Evolutionary conservation across 805 yeast species (phyloP).

Genomic region (Wickerhamiella cacticola): DNA sequence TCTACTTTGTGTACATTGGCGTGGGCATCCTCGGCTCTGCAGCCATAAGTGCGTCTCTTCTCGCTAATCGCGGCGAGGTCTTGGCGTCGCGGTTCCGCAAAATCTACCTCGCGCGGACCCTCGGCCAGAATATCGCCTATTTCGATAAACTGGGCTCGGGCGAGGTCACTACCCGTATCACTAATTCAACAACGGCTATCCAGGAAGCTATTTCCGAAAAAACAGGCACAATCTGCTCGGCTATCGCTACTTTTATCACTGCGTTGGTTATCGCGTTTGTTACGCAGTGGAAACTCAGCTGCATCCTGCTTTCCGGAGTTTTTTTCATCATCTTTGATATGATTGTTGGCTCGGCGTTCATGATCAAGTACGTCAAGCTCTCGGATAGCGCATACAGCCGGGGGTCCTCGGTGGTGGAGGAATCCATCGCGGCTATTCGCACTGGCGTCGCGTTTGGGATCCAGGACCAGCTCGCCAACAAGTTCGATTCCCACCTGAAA

Average conservation of each 20-base stretch:
- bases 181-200: conserved; percentile 31
- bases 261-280: conserved; percentile 29
- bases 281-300: conserved; percentile 30
- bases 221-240: conserved; percentile 30
- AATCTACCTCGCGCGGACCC: conserved; percentile 28
- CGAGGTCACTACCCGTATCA: conserved; percentile 34
- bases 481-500: conserved; percentile 27
- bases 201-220: conserved; percentile 36
- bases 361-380: conserved; percentile 25
- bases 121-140: conserved; percentile 34
- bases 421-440: conserved; percentile 31
- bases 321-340: conserved; percentile 22
- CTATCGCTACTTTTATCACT: conserved; percentile 31
- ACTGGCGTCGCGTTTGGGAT: conserved; percentile 35
- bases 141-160: conserved; percentile 35
- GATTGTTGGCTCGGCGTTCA: conserved; percentile 24
- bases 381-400: conserved; percentile 22
- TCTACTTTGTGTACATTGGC: conserved; percentile 34
- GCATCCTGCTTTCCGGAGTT: conserved; percentile 29
- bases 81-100: conserved; percentile 32
- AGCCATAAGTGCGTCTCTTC: conserved; percentile 28
- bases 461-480: conserved; percentile 28
- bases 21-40: conserved; percentile 28
- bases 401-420: conserved; percentile 34
- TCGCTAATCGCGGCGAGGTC: conserved; percentile 34